Conservation (phyloP, 805 yeast species). For the Yarrowia sp. region DNA sequence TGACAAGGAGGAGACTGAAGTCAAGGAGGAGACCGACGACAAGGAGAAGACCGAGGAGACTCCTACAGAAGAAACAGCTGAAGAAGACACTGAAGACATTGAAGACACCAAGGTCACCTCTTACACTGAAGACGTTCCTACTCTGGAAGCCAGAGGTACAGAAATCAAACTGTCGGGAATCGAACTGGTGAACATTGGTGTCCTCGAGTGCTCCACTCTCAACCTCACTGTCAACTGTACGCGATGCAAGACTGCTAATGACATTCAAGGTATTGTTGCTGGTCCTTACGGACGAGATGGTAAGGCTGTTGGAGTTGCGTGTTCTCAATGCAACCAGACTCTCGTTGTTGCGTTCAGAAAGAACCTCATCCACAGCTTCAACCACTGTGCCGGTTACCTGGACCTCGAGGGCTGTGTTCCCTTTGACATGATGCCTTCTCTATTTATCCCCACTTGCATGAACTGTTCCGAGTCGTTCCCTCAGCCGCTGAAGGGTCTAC, state of each 20-base stretch:
- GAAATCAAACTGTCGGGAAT: constrained; percentile 50
- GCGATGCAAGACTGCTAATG: constrained; percentile 51
- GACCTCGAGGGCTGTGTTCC: constrained; percentile 52
- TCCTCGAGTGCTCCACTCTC: constrained; percentile 50
- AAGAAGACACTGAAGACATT: background rate
- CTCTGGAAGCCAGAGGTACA: constrained; percentile 47
- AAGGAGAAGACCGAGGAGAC: constrained; percentile 3
- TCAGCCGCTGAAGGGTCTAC: constrained; percentile 48
- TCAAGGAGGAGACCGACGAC: background rate
- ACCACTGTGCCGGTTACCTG: constrained; percentile 50
- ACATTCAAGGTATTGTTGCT: constrained; percentile 49
- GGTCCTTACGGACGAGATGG: constrained; percentile 50
- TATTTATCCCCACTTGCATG: constrained; percentile 51
- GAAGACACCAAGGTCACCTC: constrained; percentile 17
- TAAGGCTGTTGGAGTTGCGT: constrained; percentile 47
- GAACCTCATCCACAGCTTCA: constrained; percentile 50
- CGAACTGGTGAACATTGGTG: constrained; percentile 48
- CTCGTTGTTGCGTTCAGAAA: constrained; percentile 51
- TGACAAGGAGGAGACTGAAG: background rate
- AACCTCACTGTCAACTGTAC: constrained; percentile 51
- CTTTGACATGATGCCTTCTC: constrained; percentile 50
- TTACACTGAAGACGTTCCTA: constrained; percentile 22
- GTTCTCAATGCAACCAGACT: constrained; percentile 50
- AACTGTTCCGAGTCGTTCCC: constrained; percentile 47
- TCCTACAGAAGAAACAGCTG: background rate